These are phyloP conservation scores for Coniella vitis DNA, from an alignment of 2,329 filamentous ascomycete genomes.

Conservation along the genomic window DNA sequence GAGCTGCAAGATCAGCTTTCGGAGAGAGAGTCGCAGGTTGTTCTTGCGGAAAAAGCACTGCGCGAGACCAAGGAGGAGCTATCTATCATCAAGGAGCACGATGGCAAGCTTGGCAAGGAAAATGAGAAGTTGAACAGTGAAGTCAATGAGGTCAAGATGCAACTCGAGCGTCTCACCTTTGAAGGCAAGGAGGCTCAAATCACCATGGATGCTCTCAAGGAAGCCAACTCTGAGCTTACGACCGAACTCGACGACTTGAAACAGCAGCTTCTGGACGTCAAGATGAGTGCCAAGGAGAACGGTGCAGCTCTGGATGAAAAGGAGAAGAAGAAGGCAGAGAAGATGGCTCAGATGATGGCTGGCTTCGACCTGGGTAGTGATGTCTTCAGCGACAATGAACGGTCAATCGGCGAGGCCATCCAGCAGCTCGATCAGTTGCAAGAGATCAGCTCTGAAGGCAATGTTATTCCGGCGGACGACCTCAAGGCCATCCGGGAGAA, in stretches of 20 bases:
- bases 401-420: conserved; percentile 75
- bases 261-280: conserved; percentile 89
- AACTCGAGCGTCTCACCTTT: conserved; percentile 89
- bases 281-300: conserved; percentile 94
- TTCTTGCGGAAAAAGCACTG: conserved; percentile 71
- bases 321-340: conserved; percentile 96
- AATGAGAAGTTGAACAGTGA: conserved; percentile 83
- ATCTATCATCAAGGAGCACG: conserved; percentile 75
- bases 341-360: conserved; percentile 99
- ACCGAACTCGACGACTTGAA: conserved; percentile 90
- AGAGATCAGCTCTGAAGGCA: conserved; percentile 68
- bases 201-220: conserved; percentile 95
- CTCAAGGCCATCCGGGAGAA: conserved; percentile 69
- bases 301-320: conserved; percentile 89
- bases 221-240: conserved; percentile 90
- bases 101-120: conserved; percentile 75
- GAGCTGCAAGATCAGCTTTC: conserved; percentile 95
- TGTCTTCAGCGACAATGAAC: conserved; percentile 89
- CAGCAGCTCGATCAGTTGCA: conserved; percentile 74
- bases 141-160: conserved; percentile 92
- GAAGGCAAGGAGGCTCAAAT: conserved; percentile 96
- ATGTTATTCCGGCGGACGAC: conserved; percentile 74
- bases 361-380: conserved; percentile 92
- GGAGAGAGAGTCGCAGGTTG: conserved; percentile 80
- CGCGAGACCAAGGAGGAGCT: conserved; percentile 84